Evolutionary conservation across 495 filamentous ascomycete genomes (phyloP), one percentile per base, ranked within the genome.

Genomic region (Astrothelium macrocarpum): DNA sequence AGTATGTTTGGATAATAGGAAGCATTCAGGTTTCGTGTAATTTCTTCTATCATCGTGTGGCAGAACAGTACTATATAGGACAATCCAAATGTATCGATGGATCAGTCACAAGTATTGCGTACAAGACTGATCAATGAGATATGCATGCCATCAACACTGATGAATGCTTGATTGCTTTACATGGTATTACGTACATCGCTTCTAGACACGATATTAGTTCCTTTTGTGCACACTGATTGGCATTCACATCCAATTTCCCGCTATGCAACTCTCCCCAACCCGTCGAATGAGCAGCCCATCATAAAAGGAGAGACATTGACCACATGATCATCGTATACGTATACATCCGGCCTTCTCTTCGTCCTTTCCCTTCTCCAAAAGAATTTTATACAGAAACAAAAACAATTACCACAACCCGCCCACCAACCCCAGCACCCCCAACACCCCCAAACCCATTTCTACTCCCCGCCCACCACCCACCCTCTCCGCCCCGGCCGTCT

Each of bases 291-390:
- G 25, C 5, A 20, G 1, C n/a, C n/a, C n/a, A 16, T 12, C 23
- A 12, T 20, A 49, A 49, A 49, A 56, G 49, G 49, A 56, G 49
- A 56, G 49, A 56, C 49, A 56, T 56, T 56, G 49, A 56, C 49
- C 49, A 29, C 49, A 56, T 56, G 25, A 56, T 56, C 49, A 29
- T 56, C 49, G 49, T 12, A 56, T 56, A 56, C 49, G 49, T 56
- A 20, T 56, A 56, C 49, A 56, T 9, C 12, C 5, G 49, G 23
- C 20, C 9, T 28, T 11, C 49, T 10, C 2, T 5, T 18, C 49
- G 12, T 9, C 25, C 20, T n/a, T 9, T 1, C 49, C 0, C 20
- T 7, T 9, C 12, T 7, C 10, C 45, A 12, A 42, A 23, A 9
- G 11, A 1, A 56, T 0, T 56, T 56, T 56, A 5, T 56, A 56